These are phyloP conservation scores for Moringa oleifera DNA, from an alignment of 345 rosid genomes.

Conservation along the genomic window DNA sequence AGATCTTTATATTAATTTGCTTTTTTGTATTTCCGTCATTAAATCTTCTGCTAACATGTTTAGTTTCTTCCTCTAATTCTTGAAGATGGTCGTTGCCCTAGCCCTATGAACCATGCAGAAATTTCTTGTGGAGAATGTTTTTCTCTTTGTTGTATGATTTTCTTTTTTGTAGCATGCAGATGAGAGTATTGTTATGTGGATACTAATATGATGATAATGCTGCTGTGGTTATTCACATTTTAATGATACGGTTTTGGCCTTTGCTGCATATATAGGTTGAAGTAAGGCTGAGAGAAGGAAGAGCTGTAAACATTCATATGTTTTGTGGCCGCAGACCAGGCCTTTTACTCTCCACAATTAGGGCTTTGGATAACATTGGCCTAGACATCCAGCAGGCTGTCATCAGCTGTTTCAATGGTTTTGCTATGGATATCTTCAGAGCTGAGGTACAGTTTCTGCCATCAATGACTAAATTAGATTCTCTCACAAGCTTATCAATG, in stretches of 20 bases:
- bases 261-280: conserved; percentile 44
- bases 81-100: background rate
- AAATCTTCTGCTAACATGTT: background rate
- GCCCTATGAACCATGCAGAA: background rate
- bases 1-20: background rate
- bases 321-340: conserved; percentile 68
- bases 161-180: background rate
- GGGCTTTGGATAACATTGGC: conserved; percentile 67
- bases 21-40: no score
- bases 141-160: background rate
- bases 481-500: no score
- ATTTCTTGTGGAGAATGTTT: background rate
- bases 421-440: conserved; percentile 70
- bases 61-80: background rate
- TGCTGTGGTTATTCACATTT: background rate
- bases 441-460: conserved; percentile 51
- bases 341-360: conserved; percentile 63
- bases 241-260: background rate
- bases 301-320: conserved; percentile 84
- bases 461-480: background rate
- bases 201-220: background rate
- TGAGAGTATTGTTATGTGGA: background rate
- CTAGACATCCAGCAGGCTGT: conserved; percentile 79
- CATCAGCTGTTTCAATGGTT: conserved; percentile 75
- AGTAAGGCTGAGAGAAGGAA: conserved; percentile 69